Evolutionary conservation across 1,284 basidiomycete species (phyloP), one percentile per base, ranked within the genome.

Genomic region (Melampsora americana): DNA sequence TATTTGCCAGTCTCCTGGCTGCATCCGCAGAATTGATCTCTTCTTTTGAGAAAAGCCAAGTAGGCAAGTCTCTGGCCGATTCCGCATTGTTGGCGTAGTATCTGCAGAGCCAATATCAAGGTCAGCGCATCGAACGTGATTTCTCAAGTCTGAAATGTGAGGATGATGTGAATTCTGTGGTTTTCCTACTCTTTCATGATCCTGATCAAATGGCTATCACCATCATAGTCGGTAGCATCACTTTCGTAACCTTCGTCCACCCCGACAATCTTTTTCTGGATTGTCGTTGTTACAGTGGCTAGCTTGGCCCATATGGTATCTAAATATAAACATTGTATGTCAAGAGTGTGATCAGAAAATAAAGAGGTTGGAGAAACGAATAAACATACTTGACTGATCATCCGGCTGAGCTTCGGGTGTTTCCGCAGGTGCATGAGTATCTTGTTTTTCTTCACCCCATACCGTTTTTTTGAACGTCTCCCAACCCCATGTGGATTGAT

Each of bases 181-280:
- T n/a, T 7, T 50, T 5, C 39, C 6, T 32, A 75, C 73, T 68
- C 60, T 67, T 75, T 75, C 73, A 75, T 75, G 46, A 75, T 75
- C 66, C 73, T 60, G 42, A 60, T 75, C 26, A 75, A 35, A 75
- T 75, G 73, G 35, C 73, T 75, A 61, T 75, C 73, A 23, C 73
- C 73, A 60, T 75, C 66, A 67, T 75, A 75, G 9, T 75, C 73
- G 12, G 73, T 30, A 56, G 66, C 66, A 50, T 75, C 73, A 44
- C 73, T 75, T 42, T 65, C 73, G 32, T 75, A 75, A n/a, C 73
- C 73, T 46, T 75, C 73, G 26, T 75, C 73, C 1, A 12, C 50
- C 6, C 66, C 28, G 23, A 30, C 23, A 23, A 75, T 66, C 44
- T 68, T 75, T 30, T 75, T 75, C 50, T 75, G 73, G 32, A 75